Evolutionary conservation across 2,329 filamentous ascomycete genomes (phyloP), one percentile per base, ranked within the genome.

Genomic region (Plectosphaerella sp.): DNA sequence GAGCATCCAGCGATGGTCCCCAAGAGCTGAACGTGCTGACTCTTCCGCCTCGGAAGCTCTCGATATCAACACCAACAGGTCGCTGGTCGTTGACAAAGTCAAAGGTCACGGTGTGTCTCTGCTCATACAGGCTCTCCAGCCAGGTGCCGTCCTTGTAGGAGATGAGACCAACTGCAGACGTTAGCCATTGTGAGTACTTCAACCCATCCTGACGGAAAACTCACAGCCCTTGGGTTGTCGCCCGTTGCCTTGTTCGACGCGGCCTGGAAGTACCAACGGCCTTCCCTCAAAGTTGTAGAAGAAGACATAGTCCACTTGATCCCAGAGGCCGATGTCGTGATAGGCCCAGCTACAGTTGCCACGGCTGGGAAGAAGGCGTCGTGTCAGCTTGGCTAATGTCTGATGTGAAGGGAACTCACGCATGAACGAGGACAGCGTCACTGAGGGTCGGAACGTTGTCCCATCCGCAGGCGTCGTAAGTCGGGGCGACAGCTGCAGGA

Each of bases 1-100:
- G 74, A 56, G 82, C 69, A 59, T 86, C 80, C 61, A 74, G 83
- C 2, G 76, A 81, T 2, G 82, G 82, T 7, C 82, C 82, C 82
- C 80, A 86, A 10, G 75, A 78, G 36, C 76, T 80, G 61, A 70
- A 83, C 4, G 5, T 5, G 9, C 25, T 28, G 5, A 28, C 9
- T 28, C 25, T 28, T 5, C 25, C 25, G 25, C 5, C 25, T 28
- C 9, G 5, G 25, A 28, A 28, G 25, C 25, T 9, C 25, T 5
- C 5, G 9, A 64, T 64, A 58, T 76, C 81, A 9, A 47, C 16
- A 18, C 16, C 51, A 8, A 35, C 46, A 5, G 52, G 20, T 2
- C 24, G 12, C 8, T 46, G 12, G 5, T 49, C 1, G 35, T 18
- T 33, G 39, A 37, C 45, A 11, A 50, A 25, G 11, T 25, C 20